phyloP scores from a whole-genome alignment of 345 rosid genomes.

The Cardamine chenopodiifolia region DNA sequence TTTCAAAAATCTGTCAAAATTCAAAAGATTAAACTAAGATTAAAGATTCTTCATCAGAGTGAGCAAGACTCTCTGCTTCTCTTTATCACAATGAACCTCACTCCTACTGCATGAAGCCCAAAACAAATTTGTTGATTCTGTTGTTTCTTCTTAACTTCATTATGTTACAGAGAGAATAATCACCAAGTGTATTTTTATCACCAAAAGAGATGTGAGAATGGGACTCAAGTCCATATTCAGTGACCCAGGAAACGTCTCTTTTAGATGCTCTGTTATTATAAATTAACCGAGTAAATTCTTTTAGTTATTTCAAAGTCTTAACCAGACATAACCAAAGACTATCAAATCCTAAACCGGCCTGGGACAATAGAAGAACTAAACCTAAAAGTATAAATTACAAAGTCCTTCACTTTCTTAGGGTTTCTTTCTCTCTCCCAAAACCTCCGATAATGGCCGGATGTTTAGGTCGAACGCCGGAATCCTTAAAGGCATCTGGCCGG shows the following conservation, averaged over 20 bases:
- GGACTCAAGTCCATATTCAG: neutral
- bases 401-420: neutral
- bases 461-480: constrained; percentile 49
- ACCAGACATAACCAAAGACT: constrained; percentile 4
- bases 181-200: neutral
- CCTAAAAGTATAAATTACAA: constrained; percentile 4
- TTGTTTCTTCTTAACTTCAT: neutral
- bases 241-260: neutral
- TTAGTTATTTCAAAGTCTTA: neutral
- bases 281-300: neutral
- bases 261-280: too few species aligned
- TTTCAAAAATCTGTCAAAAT: neutral
- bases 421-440: constrained; percentile 23
- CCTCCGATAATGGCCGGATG: constrained; percentile 29
- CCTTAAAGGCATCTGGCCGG: constrained; percentile 76
- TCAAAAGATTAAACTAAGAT: neutral
- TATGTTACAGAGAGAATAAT: neutral
- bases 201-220: neutral
- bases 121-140: neutral
- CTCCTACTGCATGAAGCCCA: neutral
- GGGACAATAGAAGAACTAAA: constrained; percentile 23
- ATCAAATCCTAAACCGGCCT: constrained; percentile 19
- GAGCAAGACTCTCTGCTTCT: neutral
- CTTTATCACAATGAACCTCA: neutral
- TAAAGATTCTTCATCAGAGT: neutral